Conservation (phyloP, 305 asterid species). For the Coffea humblotiana region DNA sequence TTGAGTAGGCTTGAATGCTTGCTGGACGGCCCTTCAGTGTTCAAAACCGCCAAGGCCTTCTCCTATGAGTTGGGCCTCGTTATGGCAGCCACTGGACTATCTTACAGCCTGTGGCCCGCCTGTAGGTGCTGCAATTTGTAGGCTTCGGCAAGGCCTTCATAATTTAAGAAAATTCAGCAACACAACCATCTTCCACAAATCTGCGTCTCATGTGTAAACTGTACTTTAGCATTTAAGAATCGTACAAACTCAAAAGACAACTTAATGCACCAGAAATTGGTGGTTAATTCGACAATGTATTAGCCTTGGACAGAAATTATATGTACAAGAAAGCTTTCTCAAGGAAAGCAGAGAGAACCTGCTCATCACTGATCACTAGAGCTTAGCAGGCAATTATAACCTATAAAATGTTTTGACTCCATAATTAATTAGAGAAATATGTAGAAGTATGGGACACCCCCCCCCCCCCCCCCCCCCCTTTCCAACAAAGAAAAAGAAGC, state of each 20-base stretch:
- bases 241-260: not conserved
- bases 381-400: not conserved
- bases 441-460: not conserved
- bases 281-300: not conserved
- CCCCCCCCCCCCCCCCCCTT: not conserved
- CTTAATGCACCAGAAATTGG: not conserved
- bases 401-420: not conserved
- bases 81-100: not conserved
- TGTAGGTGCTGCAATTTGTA: not conserved
- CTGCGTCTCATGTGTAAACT: too few species aligned
- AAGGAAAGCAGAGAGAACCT: not conserved
- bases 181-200: not conserved
- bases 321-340: not conserved
- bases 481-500: too few species aligned
- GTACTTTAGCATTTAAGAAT: not conserved
- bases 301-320: not conserved
- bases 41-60: not conserved
- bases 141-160: not conserved
- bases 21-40: not conserved
- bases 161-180: not conserved
- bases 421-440: not conserved
- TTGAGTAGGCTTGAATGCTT: not conserved
- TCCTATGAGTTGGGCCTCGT: not conserved
- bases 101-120: not conserved
- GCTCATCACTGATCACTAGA: not conserved